Base-by-base conservation (phyloP, 1,284 basidiomycete genomes). In the Tranzscheliella williamsii region DNA sequence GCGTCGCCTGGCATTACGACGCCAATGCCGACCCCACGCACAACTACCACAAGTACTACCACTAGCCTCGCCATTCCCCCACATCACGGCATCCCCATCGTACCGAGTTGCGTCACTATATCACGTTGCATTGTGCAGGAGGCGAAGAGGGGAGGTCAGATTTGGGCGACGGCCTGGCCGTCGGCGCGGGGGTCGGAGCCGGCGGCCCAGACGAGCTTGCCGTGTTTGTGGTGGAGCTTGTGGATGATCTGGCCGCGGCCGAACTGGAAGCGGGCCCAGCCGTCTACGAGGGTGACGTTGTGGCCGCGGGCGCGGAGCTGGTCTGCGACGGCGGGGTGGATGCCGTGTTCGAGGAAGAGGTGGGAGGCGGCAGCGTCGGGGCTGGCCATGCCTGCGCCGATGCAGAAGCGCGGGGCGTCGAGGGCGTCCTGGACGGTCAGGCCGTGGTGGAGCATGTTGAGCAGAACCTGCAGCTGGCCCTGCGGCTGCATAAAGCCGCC, bases 331-430 rank as follows among this genome's bases (percentile, higher is more conserved):
- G 58, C 66, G 50, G 87, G 87, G 81, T 80, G 81, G 44, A 95
- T 87, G 0, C 86, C 87, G 23, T 92, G 89, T 78, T 96, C 93
- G 44, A 96, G 85, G 78, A 87, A 91, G 4, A 95, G 87, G 61
- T 88, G 86, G 51, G 86, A 87, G 70, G 89, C 88, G 41, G 87
- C 83, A 67, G 60, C 75, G 4, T 74, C 82, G 1, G 84, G 80
- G 52, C 88, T 86, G 0, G 89, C 87, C 64, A 84, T 84, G 17
- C 88, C 89, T 4, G 90, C 84, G 17, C 90, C 62, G 90, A 96
- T 93, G 78, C 91, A 95, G 81, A 96, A 94, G n/a, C 92, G 85
- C 4, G 91, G 92, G 0, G 91, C 88, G 79, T 96, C 94, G 30
- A 95, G 83, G 0, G 69, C 67, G 11, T 54, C 53, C 37, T 73